Percentiles rank a stretch among this genome's conserved stretches.
These are phyloP conservation scores for Trichoderma lentiforme DNA, from an alignment of 2,329 filamentous ascomycete species.

Conservation along the genomic window DNA sequence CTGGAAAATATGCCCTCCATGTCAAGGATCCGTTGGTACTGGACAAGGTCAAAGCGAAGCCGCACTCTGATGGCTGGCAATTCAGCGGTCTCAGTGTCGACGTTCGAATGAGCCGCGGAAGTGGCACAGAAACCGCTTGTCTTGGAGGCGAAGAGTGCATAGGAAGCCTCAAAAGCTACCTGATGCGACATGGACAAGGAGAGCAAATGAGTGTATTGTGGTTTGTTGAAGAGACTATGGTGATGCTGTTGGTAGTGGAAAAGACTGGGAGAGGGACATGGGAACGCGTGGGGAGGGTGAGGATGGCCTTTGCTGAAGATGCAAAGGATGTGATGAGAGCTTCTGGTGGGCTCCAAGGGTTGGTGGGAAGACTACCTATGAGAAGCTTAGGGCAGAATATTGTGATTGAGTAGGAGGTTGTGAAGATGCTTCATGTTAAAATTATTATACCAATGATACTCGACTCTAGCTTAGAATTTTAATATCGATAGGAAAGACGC, in stretches of 20 bases:
- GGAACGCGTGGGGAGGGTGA: constrained; percentile 35
- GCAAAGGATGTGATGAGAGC: constrained; percentile 31
- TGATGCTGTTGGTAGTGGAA: constrained; percentile 35
- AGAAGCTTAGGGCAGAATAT: constrained; percentile 33
- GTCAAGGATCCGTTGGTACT: constrained; percentile 34
- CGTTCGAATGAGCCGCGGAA: constrained; percentile 31
- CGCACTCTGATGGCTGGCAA: constrained; percentile 32
- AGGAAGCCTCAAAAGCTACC: constrained; percentile 33
- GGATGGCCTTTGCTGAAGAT: constrained; percentile 35
- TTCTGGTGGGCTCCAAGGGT: constrained; percentile 31
- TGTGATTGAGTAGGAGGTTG: constrained; percentile 29
- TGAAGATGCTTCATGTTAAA: background rate
- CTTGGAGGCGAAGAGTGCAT: background rate
- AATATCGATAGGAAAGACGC: background rate
- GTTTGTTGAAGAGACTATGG: constrained; percentile 34
- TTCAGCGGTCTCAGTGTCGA: constrained; percentile 37
- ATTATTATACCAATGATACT: background rate
- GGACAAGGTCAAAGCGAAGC: constrained; percentile 34
- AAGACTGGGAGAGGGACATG: constrained; percentile 25
- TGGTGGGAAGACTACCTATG: constrained; percentile 33
- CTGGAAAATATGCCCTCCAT: constrained; percentile 30
- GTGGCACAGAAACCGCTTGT: constrained; percentile 16
- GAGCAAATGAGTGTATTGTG: constrained; percentile 37
- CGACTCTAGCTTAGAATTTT: background rate
- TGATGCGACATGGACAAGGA: constrained; percentile 33